Conservation (phyloP, 768 basidiomycete genomes). For the Mycena leptocephala region DNA sequence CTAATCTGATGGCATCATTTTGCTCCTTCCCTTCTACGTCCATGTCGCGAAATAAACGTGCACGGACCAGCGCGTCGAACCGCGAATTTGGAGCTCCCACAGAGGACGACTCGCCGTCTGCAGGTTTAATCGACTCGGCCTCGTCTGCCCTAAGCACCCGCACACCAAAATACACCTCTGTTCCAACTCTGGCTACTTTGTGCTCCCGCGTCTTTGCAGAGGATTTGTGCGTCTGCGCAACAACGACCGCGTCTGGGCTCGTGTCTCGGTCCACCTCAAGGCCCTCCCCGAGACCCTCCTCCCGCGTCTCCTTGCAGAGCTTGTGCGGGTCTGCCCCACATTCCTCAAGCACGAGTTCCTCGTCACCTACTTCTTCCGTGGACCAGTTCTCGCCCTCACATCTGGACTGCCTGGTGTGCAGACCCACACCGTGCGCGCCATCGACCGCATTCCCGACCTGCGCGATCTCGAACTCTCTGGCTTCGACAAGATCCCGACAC, state of each 20-base stretch:
- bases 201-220: conserved; percentile 69
- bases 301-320: conserved; percentile 66
- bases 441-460: conserved; percentile 58
- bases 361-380: conserved; percentile 74
- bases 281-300: conserved; percentile 68
- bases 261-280: conserved; percentile 58
- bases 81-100: conserved; percentile 60
- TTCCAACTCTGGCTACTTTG: conserved; percentile 65
- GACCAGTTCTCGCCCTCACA: conserved; percentile 63
- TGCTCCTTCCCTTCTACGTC: not conserved
- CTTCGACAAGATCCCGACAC: conserved; percentile 68
- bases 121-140: conserved; percentile 57
- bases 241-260: conserved; percentile 57
- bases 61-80: conserved; percentile 28
- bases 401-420: conserved; percentile 69
- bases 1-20: not conserved
- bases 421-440: conserved; percentile 63
- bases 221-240: conserved; percentile 59
- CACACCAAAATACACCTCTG: conserved; percentile 45
- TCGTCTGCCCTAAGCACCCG: conserved; percentile 69
- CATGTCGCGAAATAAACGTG: conserved; percentile 46
- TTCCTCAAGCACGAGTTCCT: conserved; percentile 71
- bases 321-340: conserved; percentile 66
- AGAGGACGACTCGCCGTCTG: conserved; percentile 58
- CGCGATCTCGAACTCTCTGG: conserved; percentile 67